Conservation (phyloP, 345 rosid species). For the Punica granatum region DNA sequence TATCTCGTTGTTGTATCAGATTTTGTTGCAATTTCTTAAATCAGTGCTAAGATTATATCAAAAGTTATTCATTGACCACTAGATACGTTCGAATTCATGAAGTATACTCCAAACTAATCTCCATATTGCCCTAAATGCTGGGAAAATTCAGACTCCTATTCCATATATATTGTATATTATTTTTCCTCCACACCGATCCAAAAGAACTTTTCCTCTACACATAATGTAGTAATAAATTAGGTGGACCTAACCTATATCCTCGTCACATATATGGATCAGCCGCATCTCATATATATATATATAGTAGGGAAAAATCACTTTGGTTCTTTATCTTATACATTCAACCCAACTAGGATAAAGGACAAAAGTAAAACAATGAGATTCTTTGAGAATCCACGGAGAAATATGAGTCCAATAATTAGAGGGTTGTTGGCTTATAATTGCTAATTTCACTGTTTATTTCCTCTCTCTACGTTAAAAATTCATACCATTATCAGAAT, state of each 20-base stretch:
- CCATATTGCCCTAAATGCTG: background rate
- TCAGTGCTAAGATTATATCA: no score
- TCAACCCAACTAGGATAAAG: background rate
- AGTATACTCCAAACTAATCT: background rate
- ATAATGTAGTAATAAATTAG: background rate
- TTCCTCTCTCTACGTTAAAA: no score
- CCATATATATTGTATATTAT: background rate
- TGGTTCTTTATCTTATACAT: background rate
- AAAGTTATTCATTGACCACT: no score
- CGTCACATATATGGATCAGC: background rate
- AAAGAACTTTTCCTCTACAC: no score
- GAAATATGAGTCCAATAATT: background rate
- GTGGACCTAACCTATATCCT: background rate
- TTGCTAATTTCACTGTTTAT: no score
- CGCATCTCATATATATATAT: no score
- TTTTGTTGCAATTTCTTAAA: no score
- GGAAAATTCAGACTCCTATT: background rate
- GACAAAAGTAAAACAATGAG: background rate
- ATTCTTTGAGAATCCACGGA: background rate
- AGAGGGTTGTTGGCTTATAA: background rate
- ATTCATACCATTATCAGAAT: no score
- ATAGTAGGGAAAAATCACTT: background rate
- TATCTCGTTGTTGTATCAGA: no score
- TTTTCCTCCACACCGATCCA: no score
- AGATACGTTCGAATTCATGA: background rate